Conservation (phyloP, 805 yeast species). For the Saccharomyces eubayanus region DNA sequence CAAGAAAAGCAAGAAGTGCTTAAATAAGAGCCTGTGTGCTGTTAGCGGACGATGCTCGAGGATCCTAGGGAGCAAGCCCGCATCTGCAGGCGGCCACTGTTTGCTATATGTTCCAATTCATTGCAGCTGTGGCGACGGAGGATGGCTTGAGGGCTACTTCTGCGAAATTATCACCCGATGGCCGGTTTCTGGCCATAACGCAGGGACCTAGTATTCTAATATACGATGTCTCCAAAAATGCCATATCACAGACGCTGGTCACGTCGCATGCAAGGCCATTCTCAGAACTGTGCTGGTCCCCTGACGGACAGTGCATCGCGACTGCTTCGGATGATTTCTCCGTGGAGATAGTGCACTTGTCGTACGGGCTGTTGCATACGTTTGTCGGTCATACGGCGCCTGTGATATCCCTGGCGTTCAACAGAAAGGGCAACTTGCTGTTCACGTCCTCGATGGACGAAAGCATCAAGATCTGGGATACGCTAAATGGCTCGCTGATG, state of each 20-base stretch:
- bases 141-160: constrained; percentile 30
- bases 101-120: background rate
- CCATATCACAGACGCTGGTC: constrained; percentile 1
- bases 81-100: background rate
- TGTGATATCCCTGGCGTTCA: constrained; percentile 64
- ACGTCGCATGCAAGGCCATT: constrained; percentile 50
- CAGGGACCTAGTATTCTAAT: constrained; percentile 53
- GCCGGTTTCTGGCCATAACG: constrained; percentile 47
- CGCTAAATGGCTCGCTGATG: constrained; percentile 50
- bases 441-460: constrained; percentile 86
- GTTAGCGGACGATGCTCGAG: background rate
- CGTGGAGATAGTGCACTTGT: constrained; percentile 61
- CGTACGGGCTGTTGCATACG: constrained; percentile 35
- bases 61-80: background rate
- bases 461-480: constrained; percentile 86
- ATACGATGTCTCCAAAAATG: constrained; percentile 37
- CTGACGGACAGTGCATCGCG: constrained; percentile 63
- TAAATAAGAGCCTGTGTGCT: background rate
- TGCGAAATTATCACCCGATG: constrained; percentile 56
- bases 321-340: constrained; percentile 83
- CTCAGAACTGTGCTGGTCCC: constrained; percentile 71
- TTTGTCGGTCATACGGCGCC: constrained; percentile 80
- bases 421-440: constrained; percentile 65
- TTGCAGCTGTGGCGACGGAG: background rate
- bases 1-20: background rate